A percentile compares a stretch with the other conserved stretches of the same genome.
These are phyloP conservation scores for Lentinula edodes DNA, from an alignment of 768 basidiomycete genomes.

Conservation along the genomic window DNA sequence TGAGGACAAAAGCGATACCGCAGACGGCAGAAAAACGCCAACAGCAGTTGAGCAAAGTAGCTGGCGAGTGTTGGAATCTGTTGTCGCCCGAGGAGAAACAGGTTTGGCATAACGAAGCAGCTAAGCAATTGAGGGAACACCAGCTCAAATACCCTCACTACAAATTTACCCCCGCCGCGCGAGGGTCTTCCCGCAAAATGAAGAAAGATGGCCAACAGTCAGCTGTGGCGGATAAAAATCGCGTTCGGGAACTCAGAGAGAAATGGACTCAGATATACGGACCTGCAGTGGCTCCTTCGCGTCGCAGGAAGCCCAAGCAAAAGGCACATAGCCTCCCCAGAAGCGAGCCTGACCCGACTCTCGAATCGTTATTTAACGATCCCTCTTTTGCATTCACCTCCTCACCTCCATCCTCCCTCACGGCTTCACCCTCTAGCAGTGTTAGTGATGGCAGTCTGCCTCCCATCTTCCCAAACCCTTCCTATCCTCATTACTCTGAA, in stretches of 20 bases:
- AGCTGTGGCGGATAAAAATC: constrained; percentile 8
- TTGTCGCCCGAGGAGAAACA: constrained; percentile 40
- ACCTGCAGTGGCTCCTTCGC: constrained; percentile 25
- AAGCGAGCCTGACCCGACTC: background rate
- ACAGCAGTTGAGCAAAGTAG: constrained; percentile 66
- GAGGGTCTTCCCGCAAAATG: constrained; percentile 21
- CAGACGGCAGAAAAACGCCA: constrained; percentile 57
- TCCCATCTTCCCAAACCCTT: constrained; percentile 2
- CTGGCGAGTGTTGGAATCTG: constrained; percentile 63
- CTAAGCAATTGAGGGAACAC: constrained; percentile 41
- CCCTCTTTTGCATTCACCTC: background rate
- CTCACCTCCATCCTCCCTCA: background rate
- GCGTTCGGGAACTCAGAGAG: constrained; percentile 28
- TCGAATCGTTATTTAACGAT: background rate
- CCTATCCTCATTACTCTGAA: background rate
- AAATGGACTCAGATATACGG: constrained; percentile 25
- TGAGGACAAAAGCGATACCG: constrained; percentile 42
- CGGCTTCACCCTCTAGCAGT: background rate
- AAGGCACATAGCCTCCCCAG: constrained; percentile 10
- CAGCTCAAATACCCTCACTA: constrained; percentile 51
- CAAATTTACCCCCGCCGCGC: constrained; percentile 51
- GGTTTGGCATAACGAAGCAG: constrained; percentile 44
- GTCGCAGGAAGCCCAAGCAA: constrained; percentile 12
- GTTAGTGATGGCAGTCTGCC: background rate
- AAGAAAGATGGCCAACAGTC: background rate